Evolutionary conservation across 164 flowering plant genomes (phyloP).

Genomic region (Piper betle): DNA sequence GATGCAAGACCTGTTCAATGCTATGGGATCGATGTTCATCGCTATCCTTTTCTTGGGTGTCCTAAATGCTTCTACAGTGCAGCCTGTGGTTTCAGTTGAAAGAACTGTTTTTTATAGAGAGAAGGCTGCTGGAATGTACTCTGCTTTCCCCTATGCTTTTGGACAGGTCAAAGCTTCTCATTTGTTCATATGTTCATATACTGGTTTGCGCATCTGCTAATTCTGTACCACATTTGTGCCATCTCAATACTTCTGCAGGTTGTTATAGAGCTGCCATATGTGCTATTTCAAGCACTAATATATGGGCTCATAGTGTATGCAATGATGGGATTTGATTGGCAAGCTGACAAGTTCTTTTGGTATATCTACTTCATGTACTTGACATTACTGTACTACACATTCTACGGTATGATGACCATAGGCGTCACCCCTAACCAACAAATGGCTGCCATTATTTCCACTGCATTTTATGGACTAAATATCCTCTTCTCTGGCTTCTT

Average conservation of each 20-base stretch:
- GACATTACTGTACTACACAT: constrained; percentile 31
- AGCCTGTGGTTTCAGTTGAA: constrained; percentile 26
- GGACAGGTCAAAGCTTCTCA: constrained; percentile 13
- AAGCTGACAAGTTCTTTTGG: constrained; percentile 29
- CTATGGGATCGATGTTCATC: constrained; percentile 21
- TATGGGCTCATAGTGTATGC: constrained; percentile 26
- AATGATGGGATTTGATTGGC: constrained; percentile 36
- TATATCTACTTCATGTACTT: constrained; percentile 29
- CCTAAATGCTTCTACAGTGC: constrained; percentile 19
- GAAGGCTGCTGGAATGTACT: constrained; percentile 35
- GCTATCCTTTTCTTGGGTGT: constrained; percentile 20
- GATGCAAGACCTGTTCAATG: constrained; percentile 19
- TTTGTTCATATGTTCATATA: background rate
- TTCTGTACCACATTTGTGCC: too few relatives aligned
- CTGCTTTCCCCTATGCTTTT: constrained; percentile 26
- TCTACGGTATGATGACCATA: constrained; percentile 37
- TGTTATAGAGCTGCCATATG: constrained; percentile 22
- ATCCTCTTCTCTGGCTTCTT: constrained; percentile 33
- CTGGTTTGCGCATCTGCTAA: too few relatives aligned
- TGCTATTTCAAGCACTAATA: constrained; percentile 16
- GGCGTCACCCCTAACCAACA: constrained; percentile 30
- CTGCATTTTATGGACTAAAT: constrained; percentile 25
- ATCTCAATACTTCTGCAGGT: constrained; percentile 13
- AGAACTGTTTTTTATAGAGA: constrained; percentile 30
- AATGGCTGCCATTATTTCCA: constrained; percentile 24